These are phyloP conservation scores for Breynia disticha DNA, from an alignment of 441 rosid species.

Conservation along the genomic window DNA sequence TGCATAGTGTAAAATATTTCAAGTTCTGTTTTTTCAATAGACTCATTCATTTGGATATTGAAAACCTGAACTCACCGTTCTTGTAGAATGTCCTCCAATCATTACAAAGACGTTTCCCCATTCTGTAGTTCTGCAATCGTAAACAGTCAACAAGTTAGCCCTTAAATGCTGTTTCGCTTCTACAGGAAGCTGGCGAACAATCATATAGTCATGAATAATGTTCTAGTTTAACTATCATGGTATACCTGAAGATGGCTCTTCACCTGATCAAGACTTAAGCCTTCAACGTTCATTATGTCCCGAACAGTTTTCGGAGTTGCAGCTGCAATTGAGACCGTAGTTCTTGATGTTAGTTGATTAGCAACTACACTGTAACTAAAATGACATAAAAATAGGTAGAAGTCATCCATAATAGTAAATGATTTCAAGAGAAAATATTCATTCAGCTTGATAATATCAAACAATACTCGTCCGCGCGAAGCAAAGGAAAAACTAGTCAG, in stretches of 20 bases:
- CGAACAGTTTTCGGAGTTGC: conserved; percentile 28
- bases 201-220: neutral
- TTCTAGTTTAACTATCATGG: conserved; percentile 1
- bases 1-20: too few species aligned
- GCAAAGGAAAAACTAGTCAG: too few species aligned
- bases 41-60: too few species aligned
- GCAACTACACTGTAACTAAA: neutral
- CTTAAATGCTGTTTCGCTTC: conserved; percentile 1
- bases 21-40: too few species aligned
- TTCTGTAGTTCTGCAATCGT: conserved; percentile 23
- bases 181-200: neutral
- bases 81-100: too few species aligned
- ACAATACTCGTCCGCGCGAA: too few species aligned
- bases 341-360: neutral
- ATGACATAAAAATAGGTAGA: too few species aligned
- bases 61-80: too few species aligned
- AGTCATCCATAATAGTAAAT: too few species aligned
- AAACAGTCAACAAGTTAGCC: conserved; percentile 1
- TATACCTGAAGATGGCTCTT: conserved; percentile 40
- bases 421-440: too few species aligned
- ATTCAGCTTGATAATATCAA: too few species aligned
- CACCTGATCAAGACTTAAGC: conserved; percentile 25
- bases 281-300: conserved; percentile 19
- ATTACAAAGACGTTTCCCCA: conserved; percentile 8
- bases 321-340: conserved; percentile 20